Evolutionary conservation across 2,329 filamentous ascomycete genomes (phyloP).

Genomic region (Phaeosphaeriaceae sp.): DNA sequence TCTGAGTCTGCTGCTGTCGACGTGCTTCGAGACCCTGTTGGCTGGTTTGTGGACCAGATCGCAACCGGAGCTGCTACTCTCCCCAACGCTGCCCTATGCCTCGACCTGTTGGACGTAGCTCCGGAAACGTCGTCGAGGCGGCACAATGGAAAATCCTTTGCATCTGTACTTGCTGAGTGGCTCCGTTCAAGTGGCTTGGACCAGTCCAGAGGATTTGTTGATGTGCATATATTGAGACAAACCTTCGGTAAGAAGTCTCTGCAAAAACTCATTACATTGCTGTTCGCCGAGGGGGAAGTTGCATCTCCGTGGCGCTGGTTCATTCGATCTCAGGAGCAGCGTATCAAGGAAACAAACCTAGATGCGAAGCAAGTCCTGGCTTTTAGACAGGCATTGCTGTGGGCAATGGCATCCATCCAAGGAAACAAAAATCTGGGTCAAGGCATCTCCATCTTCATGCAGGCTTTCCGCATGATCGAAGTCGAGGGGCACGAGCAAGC

Average conservation of each 20-base stretch:
- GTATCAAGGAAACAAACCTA: slow-evolving; percentile 24
- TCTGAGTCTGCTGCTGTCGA: slow-evolving; percentile 35
- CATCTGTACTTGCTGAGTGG: slow-evolving; percentile 36
- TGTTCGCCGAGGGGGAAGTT: slow-evolving; percentile 30
- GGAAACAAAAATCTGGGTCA: slow-evolving; percentile 17
- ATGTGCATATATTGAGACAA: slow-evolving; percentile 14
- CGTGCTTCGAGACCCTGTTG: slow-evolving; percentile 46
- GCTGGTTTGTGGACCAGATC: slow-evolving; percentile 50
- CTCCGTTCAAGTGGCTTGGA: slow-evolving; percentile 38
- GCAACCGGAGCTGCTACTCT: slow-evolving; percentile 47
- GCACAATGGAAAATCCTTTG: slow-evolving; percentile 18
- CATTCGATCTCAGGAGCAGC: slow-evolving; percentile 21
- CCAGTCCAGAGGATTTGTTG: slow-evolving; percentile 34
- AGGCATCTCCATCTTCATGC: slow-evolving; percentile 33
- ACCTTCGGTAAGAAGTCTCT: slow-evolving; percentile 19
- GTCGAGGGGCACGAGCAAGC: slow-evolving; percentile 13
- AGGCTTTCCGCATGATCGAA: slow-evolving; percentile 24
- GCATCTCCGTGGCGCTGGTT: slow-evolving; percentile 41
- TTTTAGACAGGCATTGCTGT: slow-evolving; percentile 34
- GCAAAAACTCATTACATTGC: slow-evolving; percentile 24
- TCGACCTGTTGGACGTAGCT: slow-evolving; percentile 39
- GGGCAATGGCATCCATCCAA: slow-evolving; percentile 27
- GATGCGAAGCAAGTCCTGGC: slow-evolving; percentile 9
- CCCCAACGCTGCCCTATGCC: slow-evolving; percentile 47
- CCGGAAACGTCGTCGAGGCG: slow-evolving; percentile 6